These are phyloP conservation scores for Lizanozyma gosingica DNA, from an alignment of 1,139 yeast genomes.

Conservation along the genomic window DNA sequence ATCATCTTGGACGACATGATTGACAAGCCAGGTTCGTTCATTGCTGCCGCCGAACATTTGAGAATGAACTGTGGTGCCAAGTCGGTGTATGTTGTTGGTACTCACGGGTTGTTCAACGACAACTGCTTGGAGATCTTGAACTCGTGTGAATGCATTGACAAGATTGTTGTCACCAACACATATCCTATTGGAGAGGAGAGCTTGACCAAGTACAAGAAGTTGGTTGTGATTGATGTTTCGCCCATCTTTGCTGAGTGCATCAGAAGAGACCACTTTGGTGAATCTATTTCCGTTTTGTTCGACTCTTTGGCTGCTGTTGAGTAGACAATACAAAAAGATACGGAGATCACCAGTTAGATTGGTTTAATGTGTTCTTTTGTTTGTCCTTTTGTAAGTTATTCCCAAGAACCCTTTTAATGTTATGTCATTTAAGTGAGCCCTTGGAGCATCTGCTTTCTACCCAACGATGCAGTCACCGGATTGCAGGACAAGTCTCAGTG, in stretches of 20 bases:
- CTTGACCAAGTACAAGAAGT: conserved; percentile 48
- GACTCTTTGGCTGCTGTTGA: conserved; percentile 72
- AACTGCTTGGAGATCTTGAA: conserved; percentile 75
- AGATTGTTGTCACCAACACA: conserved; percentile 89
- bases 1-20: conserved; percentile 94
- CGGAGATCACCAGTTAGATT: neutral
- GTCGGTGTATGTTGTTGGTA: conserved; percentile 82
- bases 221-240: conserved; percentile 86
- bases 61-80: conserved; percentile 93
- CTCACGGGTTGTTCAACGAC: conserved; percentile 91
- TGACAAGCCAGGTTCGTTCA: conserved; percentile 87
- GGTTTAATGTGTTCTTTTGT: neutral
- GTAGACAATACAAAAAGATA: conserved; percentile 10
- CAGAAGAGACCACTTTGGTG: conserved; percentile 97
- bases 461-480: conserved; percentile 57
- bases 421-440: neutral
- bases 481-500: conserved; percentile 43
- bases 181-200: conserved; percentile 72
- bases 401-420: neutral
- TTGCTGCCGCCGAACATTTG: conserved; percentile 97
- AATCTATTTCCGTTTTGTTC: conserved; percentile 83
- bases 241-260: conserved; percentile 97
- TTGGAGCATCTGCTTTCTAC: conserved; percentile 1
- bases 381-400: neutral
- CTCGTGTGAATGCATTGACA: conserved; percentile 73